phyloP scores from a whole-genome alignment of 2,329 filamentous ascomycete genomes.

The Emmonsiellopsis sp. region DNA sequence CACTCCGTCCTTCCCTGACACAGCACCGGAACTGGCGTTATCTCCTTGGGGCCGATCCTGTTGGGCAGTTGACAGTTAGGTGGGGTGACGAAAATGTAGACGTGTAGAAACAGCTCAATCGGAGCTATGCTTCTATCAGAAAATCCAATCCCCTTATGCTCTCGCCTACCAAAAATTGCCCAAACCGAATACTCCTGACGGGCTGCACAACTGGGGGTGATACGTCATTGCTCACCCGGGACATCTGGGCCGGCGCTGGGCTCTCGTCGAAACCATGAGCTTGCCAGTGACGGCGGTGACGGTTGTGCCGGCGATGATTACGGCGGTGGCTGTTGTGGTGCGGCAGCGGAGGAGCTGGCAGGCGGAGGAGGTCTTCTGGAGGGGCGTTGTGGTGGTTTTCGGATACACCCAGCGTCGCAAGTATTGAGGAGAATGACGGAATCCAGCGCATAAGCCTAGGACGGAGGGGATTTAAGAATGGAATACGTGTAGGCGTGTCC shows the following conservation, averaged over 20 bases:
- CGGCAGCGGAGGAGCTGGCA: too few species aligned
- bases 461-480: neutral
- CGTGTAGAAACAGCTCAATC: too few species aligned
- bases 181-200: neutral
- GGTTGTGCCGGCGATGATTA: neutral
- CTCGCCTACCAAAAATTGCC: neutral
- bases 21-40: neutral
- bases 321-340: neutral
- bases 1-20: neutral
- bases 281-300: neutral
- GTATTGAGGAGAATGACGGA: too few species aligned
- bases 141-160: too few species aligned
- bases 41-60: neutral
- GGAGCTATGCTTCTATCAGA: too few species aligned
- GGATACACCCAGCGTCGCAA: too few species aligned
- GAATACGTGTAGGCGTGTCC: neutral
- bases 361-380: too few species aligned
- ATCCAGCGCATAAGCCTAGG: neutral
- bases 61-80: too few species aligned
- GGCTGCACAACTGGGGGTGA: constrained; percentile 2
- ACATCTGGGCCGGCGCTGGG: constrained; percentile 15
- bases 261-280: constrained; percentile 1
- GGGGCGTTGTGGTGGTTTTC: neutral
- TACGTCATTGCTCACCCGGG: constrained; percentile 15
- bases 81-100: too few species aligned